Base-by-base conservation (phyloP, 176 grass and related monocot species). In the Lolium rigidum region DNA sequence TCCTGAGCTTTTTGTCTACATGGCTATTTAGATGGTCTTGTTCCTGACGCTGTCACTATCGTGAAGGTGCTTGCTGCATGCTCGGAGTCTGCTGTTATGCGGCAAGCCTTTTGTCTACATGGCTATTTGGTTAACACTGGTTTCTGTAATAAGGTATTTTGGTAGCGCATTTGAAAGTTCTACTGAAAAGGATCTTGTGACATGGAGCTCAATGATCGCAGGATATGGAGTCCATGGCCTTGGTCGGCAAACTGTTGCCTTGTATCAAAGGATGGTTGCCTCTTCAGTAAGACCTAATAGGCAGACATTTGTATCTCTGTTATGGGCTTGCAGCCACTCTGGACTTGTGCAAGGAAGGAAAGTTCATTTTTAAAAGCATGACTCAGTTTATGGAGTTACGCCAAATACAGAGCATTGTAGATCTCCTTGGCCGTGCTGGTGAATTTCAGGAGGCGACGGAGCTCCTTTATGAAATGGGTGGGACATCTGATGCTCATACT, bases 201-300 rank as follows among this genome's bases (percentile, higher is more conserved):
- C 88, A 12, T 95, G 91, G 90, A 80, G 89, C 73, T 91, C 91
- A 46, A 93, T 95, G 91, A 91, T 95, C 21, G 54, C 89, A 82
- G 88, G 88, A 69, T 95, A 93, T 87, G 94, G 94, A 77, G 38
- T 89, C 21, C 94, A 95, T 87, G 94, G 91, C 78, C 84, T 93
- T 80, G 87, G 87, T 39, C 56, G 77, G 60, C 44, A 87, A 80
- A 91, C 91, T 63, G 21, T 93, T 68, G 48, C 66, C 0, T 90
- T 92, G 62, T 96, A 90, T 55, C 62, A 84, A 61, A 76, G 57
- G 24, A 93, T 93, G 94, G 87, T 86, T 35, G 26, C 80, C 37
- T 91, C 89, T 65, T 86, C 81, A 64, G 54, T 96, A 60, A 80
- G 54, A 58, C 91, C 94, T 73, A 91, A 72, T 51, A 79, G 51